Base-by-base conservation (phyloP, 2,329 filamentous ascomycete genomes). In the Thielaviopsis euricoi region DNA sequence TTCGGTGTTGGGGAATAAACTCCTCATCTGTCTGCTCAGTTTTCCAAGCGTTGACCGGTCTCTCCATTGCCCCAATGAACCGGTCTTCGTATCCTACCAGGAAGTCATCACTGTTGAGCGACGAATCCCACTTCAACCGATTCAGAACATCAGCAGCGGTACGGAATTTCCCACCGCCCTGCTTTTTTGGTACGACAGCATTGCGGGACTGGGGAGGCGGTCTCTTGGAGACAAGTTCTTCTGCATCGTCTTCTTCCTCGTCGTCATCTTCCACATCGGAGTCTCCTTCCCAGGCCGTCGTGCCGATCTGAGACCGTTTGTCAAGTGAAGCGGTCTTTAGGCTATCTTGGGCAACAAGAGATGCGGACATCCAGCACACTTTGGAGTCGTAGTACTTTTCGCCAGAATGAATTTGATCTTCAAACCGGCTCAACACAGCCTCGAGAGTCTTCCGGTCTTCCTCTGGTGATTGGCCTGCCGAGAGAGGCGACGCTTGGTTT, bases 1-100 rank as follows among this genome's bases (percentile, higher is more conserved):
- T 80, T 17, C 81, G 72, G 64, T 83, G 80, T 67, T 83, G 78
- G 6, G 81, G 81, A 58, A 85, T 83, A 64, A 82, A 85, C 66
- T 84, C 81, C 60, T 83, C 79, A 62, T 83, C 76, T 33, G 80
- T 82, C 67, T 79, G 76, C 64, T 83, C 80, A 17, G 70, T 71
- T 69, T 79, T 81, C 81, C 81, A 84, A 29, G 71, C 68, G 55
- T 74, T 75, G 5, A 83, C 67, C 1, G 72, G 65, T 62, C 75
- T 76, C 66, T 83, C 80, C 62, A 71, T 73, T 2, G 73, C 70
- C 1, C 78, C 79, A 3, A 72, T 60, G 63, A 83, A 83, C 17
- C 81, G 72, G 65, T 84, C 81, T 63, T 80, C 76, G 62, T 83
- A 84, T 1, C 79, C 80, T 53, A 84, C 72, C 5, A 82, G 61